Percentiles rank a stretch among this genome's conserved stretches.
phyloP scores from a whole-genome alignment of 306 rosid genomes.

The Argentina anserina region DNA sequence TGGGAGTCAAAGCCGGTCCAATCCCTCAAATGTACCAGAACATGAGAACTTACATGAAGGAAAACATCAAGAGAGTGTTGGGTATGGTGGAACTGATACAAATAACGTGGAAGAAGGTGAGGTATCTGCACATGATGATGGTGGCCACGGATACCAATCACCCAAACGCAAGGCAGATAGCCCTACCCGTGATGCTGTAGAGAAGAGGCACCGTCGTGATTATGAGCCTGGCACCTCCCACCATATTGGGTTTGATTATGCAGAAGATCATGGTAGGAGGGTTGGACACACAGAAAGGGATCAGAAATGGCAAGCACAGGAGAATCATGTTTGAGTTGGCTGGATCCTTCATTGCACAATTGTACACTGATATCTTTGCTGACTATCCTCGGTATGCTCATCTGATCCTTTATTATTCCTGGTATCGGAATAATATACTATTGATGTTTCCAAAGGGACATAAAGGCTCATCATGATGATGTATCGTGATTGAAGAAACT shows the following conservation, averaged over 20 bases:
- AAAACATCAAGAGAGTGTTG: slow-evolving; percentile 40
- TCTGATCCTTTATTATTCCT: not conserved
- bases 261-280: slow-evolving; percentile 46
- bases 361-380: slow-evolving; percentile 1
- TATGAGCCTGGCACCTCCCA: slow-evolving; percentile 43
- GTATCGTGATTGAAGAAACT: slow-evolving; percentile 12
- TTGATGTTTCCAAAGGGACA: slow-evolving; percentile 9
- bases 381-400: not conserved
- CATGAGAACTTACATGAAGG: slow-evolving; percentile 49
- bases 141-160: slow-evolving; percentile 37
- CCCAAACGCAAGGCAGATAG: slow-evolving; percentile 79
- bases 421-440: not conserved
- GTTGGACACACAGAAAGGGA: slow-evolving; percentile 59
- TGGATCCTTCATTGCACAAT: not conserved
- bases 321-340: slow-evolving; percentile 49
- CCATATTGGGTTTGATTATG: slow-evolving; percentile 38
- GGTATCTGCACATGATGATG: slow-evolving; percentile 47
- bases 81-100: slow-evolving; percentile 48
- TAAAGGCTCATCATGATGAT: not conserved
- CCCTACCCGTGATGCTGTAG: slow-evolving; percentile 42
- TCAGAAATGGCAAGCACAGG: slow-evolving; percentile 58
- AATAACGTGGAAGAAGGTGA: slow-evolving; percentile 85
- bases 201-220: slow-evolving; percentile 60
- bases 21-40: slow-evolving; percentile 51
- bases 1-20: slow-evolving; percentile 67